Conservation (phyloP, 352 stramenopile genomes). For the Phytophthora multivora region DNA sequence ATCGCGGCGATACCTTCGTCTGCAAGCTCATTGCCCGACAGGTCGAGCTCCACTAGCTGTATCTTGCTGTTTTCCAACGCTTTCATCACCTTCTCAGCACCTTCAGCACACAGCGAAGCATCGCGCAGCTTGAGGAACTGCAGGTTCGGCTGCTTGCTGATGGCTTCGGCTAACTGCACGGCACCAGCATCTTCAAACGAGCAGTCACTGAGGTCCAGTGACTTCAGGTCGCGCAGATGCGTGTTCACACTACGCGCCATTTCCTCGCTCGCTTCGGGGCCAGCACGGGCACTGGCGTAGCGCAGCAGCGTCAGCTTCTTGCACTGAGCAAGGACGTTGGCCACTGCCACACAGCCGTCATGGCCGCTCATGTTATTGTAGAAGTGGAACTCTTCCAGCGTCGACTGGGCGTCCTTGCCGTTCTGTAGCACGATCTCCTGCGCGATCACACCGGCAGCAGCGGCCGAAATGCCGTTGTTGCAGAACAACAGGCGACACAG, state of each 20-base stretch:
- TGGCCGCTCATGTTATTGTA: conserved; percentile 98
- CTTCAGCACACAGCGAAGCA: conserved; percentile 90
- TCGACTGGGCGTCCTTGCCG: conserved; percentile 63
- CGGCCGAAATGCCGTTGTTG: conserved; percentile 95
- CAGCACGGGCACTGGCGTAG: conserved; percentile 93
- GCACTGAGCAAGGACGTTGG: conserved; percentile 84
- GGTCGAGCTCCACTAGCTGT: conserved; percentile 70
- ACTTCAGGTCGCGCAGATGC: conserved; percentile 47
- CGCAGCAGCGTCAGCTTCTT: conserved; percentile 88
- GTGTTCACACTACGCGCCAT: neutral
- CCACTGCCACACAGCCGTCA: conserved; percentile 87
- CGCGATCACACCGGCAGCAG: conserved; percentile 86
- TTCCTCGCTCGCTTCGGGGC: conserved; percentile 58
- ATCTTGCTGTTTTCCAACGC: conserved; percentile 43
- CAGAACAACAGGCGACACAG: conserved; percentile 92
- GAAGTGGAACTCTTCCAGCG: conserved; percentile 94
- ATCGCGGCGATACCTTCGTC: conserved; percentile 58
- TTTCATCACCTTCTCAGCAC: conserved; percentile 69
- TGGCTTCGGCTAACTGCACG: conserved; percentile 69
- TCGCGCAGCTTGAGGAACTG: conserved; percentile 91
- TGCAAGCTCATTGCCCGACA: conserved; percentile 93
- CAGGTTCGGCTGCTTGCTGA: conserved; percentile 75
- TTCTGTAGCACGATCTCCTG: conserved; percentile 89
- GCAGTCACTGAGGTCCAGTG: conserved; percentile 94
- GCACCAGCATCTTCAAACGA: conserved; percentile 75